These are phyloP conservation scores for Aspergillus terreus DNA, from an alignment of 2,329 filamentous ascomycete species.

Conservation along the genomic window DNA sequence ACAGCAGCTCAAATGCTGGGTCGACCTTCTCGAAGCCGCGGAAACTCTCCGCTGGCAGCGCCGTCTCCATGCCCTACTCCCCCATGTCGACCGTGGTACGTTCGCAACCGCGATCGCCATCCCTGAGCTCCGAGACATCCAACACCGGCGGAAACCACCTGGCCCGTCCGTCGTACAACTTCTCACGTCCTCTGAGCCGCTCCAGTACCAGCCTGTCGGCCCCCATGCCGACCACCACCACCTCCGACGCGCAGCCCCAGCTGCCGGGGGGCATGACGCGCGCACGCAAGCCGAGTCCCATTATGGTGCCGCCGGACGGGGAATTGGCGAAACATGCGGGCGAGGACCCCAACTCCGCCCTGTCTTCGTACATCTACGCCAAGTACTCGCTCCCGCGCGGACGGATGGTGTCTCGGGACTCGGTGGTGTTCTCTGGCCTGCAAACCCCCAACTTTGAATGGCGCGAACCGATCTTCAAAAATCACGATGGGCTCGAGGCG, in stretches of 20 bases:
- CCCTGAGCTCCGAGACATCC: constrained; percentile 77
- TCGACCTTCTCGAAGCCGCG: constrained; percentile 66
- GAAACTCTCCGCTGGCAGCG: constrained; percentile 72
- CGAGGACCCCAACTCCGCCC: constrained; percentile 42
- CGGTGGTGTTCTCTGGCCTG: constrained; percentile 55
- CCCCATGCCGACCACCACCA: constrained; percentile 22
- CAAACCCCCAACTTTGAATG: constrained; percentile 58
- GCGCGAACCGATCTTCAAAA: constrained; percentile 55
- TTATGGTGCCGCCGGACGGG: constrained; percentile 24
- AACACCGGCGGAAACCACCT: constrained; percentile 53
- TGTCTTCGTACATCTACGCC: constrained; percentile 78
- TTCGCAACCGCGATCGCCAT: constrained; percentile 72
- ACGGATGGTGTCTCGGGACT: constrained; percentile 69
- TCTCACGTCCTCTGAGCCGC: constrained; percentile 80
- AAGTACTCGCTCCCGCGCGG: constrained; percentile 82
- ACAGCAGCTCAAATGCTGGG: constrained; percentile 54
- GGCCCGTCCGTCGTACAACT: constrained; percentile 80
- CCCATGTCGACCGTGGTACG: constrained; percentile 62
- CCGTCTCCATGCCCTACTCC: constrained; percentile 57
- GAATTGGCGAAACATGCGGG: constrained; percentile 17
- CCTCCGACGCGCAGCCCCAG: constrained; percentile 34
- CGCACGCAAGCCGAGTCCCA: constrained; percentile 29
- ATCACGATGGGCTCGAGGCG: constrained; percentile 30
- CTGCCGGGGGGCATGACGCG: constrained; percentile 23
- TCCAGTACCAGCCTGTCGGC: constrained; percentile 39